phyloP scores from a whole-genome alignment of 129 eudicot genomes.

The Chrysanthemum makinoi region DNA sequence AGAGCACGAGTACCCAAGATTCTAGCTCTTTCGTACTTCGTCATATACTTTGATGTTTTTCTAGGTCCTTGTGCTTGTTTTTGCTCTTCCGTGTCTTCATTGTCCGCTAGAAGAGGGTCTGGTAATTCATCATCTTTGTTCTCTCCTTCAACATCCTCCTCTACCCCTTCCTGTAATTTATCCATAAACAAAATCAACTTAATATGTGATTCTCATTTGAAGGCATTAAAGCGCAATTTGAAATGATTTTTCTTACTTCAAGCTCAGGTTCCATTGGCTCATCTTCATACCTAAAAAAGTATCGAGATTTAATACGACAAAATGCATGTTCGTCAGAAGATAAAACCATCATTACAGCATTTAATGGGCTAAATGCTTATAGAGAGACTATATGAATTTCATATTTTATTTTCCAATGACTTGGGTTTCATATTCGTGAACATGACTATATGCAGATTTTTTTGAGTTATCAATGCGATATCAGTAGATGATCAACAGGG shows the following conservation, averaged over 20 bases:
- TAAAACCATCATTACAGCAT: too few relatives aligned
- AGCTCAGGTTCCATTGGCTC: slow-evolving; percentile 90
- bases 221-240: not conserved
- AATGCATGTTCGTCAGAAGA: not conserved
- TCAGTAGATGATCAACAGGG: too few relatives aligned
- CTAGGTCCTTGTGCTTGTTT: slow-evolving; percentile 62
- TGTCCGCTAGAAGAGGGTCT: slow-evolving; percentile 60
- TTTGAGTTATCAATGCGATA: too few relatives aligned
- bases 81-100: slow-evolving; percentile 61
- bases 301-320: not conserved
- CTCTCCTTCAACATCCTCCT: slow-evolving; percentile 60
- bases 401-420: too few relatives aligned
- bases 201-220: not conserved
- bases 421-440: too few relatives aligned
- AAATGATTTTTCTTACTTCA: slow-evolving; percentile 44
- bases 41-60: slow-evolving; percentile 94
- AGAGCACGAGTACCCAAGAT: slow-evolving; percentile 95
- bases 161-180: slow-evolving; percentile 76
- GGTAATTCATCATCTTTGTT: slow-evolving; percentile 58
- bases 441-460: too few relatives aligned
- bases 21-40: slow-evolving; percentile 92
- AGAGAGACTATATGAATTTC: too few relatives aligned
- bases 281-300: slow-evolving; percentile 61
- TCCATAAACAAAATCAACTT: slow-evolving; percentile 9
- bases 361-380: too few relatives aligned